Evolutionary conservation across 768 basidiomycete genomes (phyloP).

Genomic region (Termitomyces sp.): DNA sequence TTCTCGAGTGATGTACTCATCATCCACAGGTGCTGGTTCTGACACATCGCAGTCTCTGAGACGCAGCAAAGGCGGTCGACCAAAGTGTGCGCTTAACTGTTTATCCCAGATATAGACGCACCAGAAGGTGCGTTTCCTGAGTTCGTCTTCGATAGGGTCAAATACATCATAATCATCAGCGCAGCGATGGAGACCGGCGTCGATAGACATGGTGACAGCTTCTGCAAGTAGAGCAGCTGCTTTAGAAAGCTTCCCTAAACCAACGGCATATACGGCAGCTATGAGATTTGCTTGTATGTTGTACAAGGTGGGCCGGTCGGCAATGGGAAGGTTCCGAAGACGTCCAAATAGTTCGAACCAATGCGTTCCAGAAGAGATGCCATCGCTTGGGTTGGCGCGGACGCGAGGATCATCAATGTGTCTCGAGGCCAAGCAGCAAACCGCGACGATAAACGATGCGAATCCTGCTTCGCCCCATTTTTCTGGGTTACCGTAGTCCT

Average conservation of each 20-base stretch:
- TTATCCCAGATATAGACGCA: conserved; percentile 97
- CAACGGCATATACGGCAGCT: conserved; percentile 91
- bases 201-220: conserved; percentile 81
- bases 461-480: conserved; percentile 97
- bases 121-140: conserved; percentile 94
- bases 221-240: conserved; percentile 85
- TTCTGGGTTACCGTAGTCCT: conserved; percentile 92
- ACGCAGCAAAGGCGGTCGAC: conserved; percentile 81
- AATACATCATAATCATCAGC: conserved; percentile 85
- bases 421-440: conserved; percentile 87
- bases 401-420: conserved; percentile 93
- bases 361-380: conserved; percentile 83
- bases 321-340: conserved; percentile 81
- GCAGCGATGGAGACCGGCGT: conserved; percentile 85
- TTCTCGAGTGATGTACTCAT: conserved; percentile 82
- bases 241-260: conserved; percentile 82
- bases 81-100: conserved; percentile 85
- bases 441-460: conserved; percentile 87
- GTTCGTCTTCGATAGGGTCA: conserved; percentile 85
- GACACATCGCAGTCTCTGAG: conserved; percentile 89
- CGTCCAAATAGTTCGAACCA: conserved; percentile 90
- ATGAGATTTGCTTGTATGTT: conserved; percentile 88
- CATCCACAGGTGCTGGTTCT: conserved; percentile 81
- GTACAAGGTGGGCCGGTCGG: conserved; percentile 86
- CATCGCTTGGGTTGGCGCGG: conserved; percentile 73